Percentiles rank a stretch among this genome's conserved stretches.
Evolutionary conservation across 306 rosid species (phyloP).

Genomic region (Pueraria montana): DNA sequence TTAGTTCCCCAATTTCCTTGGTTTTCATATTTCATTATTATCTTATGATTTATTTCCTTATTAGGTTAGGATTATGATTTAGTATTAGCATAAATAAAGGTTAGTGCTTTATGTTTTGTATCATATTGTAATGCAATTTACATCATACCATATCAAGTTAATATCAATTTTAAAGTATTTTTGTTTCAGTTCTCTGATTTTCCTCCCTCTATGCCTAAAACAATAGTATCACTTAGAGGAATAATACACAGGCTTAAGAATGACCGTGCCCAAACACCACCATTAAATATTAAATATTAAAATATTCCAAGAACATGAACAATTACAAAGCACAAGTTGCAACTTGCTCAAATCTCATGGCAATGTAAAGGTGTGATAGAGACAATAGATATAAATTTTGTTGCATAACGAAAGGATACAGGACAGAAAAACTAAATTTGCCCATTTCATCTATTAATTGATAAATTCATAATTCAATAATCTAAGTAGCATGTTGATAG

Average conservation of each 20-base stretch:
- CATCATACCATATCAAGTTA: neutral
- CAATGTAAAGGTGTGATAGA: neutral
- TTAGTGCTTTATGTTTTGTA: neutral
- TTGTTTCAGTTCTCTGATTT: neutral
- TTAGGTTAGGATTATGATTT: neutral
- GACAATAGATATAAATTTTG: neutral
- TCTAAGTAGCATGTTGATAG: slow-evolving; percentile 27
- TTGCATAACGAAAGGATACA: slow-evolving; percentile 27
- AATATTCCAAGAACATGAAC: slow-evolving; percentile 27
- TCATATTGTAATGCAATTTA: neutral
- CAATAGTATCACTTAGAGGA: slow-evolving; percentile 10
- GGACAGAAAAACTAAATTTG: neutral
- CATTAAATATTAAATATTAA: neutral
- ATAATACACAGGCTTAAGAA: slow-evolving; percentile 1
- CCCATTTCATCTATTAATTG: slow-evolving; percentile 28
- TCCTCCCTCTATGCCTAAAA: neutral
- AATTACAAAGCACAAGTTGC: slow-evolving; percentile 27
- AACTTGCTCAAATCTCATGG: slow-evolving; percentile 22
- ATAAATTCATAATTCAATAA: slow-evolving; percentile 37
- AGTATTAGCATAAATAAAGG: neutral
- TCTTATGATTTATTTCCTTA: neutral
- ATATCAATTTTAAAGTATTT: neutral
- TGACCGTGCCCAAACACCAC: neutral
- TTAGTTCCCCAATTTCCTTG: too few species aligned
- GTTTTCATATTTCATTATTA: neutral